These are phyloP conservation scores for Trichocladium uniseriatum DNA, from an alignment of 495 filamentous ascomycete species.

Conservation along the genomic window DNA sequence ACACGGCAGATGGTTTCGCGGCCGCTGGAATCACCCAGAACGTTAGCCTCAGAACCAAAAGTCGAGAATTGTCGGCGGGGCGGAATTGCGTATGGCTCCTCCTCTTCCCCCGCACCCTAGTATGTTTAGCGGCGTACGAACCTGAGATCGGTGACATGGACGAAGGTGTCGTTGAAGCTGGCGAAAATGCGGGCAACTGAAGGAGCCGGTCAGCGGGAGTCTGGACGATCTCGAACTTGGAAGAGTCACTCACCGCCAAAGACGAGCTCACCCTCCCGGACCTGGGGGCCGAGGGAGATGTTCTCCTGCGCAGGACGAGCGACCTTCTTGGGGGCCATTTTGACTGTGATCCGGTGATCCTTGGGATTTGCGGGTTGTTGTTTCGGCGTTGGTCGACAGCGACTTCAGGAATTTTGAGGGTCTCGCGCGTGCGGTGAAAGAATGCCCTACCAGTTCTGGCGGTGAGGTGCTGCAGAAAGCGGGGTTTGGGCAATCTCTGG, in stretches of 20 bases:
- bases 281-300: constrained; percentile 91
- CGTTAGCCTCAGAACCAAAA: constrained; percentile 48
- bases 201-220: constrained; percentile 3
- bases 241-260: constrained; percentile 52
- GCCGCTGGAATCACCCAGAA: constrained; percentile 69
- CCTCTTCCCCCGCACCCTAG: neutral
- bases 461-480: constrained; percentile 20
- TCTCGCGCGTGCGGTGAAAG: constrained; percentile 12
- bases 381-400: constrained; percentile 7
- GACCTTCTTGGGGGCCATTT: constrained; percentile 80
- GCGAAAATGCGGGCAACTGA: constrained; percentile 97
- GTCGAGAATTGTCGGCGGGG: constrained; percentile 1
- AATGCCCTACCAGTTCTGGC: constrained; percentile 23
- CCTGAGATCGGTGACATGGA: constrained; percentile 98
- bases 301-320: constrained; percentile 77
- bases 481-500: constrained; percentile 8
- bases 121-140: constrained; percentile 45
- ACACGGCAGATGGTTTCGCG: constrained; percentile 99
- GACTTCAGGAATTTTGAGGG: constrained; percentile 21
- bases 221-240: neutral
- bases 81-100: constrained; percentile 6
- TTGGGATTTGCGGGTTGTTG: constrained; percentile 16
- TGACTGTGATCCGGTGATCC: constrained; percentile 31
- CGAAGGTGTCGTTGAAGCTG: constrained; percentile 60
- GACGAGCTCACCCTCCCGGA: constrained; percentile 72